Base-by-base conservation (phyloP, 805 yeast species). In the Candida qinlingensis region DNA sequence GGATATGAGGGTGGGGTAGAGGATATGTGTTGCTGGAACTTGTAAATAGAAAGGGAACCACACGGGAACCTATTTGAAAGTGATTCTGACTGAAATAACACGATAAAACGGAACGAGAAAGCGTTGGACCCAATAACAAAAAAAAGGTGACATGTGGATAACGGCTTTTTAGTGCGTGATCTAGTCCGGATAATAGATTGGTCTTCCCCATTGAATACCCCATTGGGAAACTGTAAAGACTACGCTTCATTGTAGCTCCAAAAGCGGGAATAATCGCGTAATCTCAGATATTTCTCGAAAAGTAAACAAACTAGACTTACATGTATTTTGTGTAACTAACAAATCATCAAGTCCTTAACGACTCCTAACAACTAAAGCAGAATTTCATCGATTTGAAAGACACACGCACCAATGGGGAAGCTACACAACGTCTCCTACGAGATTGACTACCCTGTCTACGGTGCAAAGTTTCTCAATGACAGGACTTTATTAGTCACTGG, bases 391-490 rank as follows among this genome's bases (percentile, higher is more conserved):
- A 19, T 19, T 19, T 19, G 19, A 19, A 19, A 34, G 19, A 19
- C 19, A 19, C 19, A 19, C 19, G 19, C 19, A 19, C 19, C 19
- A 8, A 61, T 60, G 63, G 55, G 47, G 6, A 60, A 59, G 46
- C 45, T 60, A 36, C 44, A 42, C 11, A 45, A 48, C 2, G 56
- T 54, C 9, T 30, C 40, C 4, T 54, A 57, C 31, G 60, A 69
- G 44, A 58, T 71, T 34, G 92, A 87, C 3, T 87, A 83, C 58
- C 98, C 99, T 2, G 74, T 89, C 10, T 84, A 83, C 56, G 94
- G 88, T 6, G 84, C 94, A 50, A 78, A 79, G 54, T 92, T 89
- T 65, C 73, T 86, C 43, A 74, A 80, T 54, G 76, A 81, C 54
- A 67, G 70, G 51, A 79, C 84, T 3, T 66, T 92, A 31, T 68